phyloP scores from a whole-genome alignment of 495 filamentous ascomycete genomes.

The Massariosphaeria phaeospora region DNA sequence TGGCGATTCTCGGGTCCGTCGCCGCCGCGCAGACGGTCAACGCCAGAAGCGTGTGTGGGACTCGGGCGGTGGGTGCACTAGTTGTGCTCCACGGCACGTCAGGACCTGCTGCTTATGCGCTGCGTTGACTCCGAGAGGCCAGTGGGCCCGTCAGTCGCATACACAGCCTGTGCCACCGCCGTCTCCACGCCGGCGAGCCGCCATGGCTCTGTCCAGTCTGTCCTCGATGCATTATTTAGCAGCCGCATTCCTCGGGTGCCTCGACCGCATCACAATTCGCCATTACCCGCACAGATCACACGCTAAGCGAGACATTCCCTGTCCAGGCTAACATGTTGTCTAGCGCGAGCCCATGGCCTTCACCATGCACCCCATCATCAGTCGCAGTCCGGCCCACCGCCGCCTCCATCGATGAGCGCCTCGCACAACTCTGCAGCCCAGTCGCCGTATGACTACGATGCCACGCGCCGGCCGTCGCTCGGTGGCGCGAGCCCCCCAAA shows the following conservation, averaged over 20 bases:
- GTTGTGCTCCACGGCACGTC: slow-evolving; percentile 1
- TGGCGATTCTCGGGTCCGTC: background rate
- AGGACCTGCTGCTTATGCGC: background rate
- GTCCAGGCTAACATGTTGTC: slow-evolving; percentile 22
- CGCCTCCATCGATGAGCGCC: slow-evolving; percentile 32
- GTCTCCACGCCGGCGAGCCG: background rate
- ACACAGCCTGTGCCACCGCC: background rate
- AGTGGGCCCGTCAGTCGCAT: background rate
- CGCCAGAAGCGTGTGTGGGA: background rate
- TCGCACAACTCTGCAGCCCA: slow-evolving; percentile 24
- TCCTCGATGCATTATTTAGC: too few relatives aligned
- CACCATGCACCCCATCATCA: slow-evolving; percentile 30
- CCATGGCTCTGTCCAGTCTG: too few relatives aligned
- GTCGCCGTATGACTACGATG: slow-evolving; percentile 35
- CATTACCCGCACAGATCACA: slow-evolving; percentile 22
- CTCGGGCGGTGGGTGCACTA: slow-evolving; percentile 1
- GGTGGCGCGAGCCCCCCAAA: slow-evolving; percentile 36
- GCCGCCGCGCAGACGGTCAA: background rate
- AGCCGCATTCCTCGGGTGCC: too few relatives aligned
- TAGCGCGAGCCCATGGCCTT: slow-evolving; percentile 17
- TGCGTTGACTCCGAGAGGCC: background rate
- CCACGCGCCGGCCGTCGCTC: slow-evolving; percentile 35
- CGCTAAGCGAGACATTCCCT: slow-evolving; percentile 27
- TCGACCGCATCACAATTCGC: slow-evolving; percentile 5
- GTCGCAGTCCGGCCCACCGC: slow-evolving; percentile 33